Conservation (phyloP, 441 rosid species). For the Iberis amara region DNA sequence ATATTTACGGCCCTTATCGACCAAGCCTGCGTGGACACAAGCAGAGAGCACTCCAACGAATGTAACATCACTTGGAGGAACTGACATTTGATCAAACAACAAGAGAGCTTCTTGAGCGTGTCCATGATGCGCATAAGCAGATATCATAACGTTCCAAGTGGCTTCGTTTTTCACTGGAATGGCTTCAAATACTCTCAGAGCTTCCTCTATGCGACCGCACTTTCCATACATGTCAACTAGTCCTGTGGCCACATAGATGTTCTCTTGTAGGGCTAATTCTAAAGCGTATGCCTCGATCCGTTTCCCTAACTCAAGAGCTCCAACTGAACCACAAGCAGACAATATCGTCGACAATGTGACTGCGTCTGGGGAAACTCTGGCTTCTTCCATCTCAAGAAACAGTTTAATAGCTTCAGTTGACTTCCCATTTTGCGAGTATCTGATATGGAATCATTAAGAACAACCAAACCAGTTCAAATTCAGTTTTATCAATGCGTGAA, state of each 20-base stretch:
- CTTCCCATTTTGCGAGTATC: conserved; percentile 75
- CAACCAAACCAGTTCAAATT: not conserved
- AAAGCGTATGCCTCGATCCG: conserved; percentile 48
- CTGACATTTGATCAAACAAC: conserved; percentile 52
- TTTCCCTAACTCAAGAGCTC: conserved; percentile 71
- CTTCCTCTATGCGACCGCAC: conserved; percentile 64
- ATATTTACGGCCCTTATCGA: conserved; percentile 49
- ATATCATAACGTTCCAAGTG: conserved; percentile 90
- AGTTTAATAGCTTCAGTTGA: conserved; percentile 57
- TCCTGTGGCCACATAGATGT: conserved; percentile 64
- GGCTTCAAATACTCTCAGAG: conserved; percentile 55
- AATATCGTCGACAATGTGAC: conserved; percentile 53
- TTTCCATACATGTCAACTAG: conserved; percentile 85
- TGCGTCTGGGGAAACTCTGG: conserved; percentile 40
- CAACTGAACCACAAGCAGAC: conserved; percentile 74
- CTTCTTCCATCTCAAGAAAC: conserved; percentile 47
- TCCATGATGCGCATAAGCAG: conserved; percentile 75
- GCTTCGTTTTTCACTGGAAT: conserved; percentile 69
- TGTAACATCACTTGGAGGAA: conserved; percentile 61
- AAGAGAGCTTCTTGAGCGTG: conserved; percentile 57
- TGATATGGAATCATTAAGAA: conserved; percentile 26
- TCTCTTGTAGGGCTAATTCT: conserved; percentile 36
- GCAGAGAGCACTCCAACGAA: conserved; percentile 75
- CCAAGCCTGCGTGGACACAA: conserved; percentile 80
- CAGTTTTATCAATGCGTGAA: not conserved